Evolutionary conservation across 2,329 filamentous ascomycete genomes (phyloP), one percentile per base, ranked within the genome.

Genomic region (Fusarium nodosum): DNA sequence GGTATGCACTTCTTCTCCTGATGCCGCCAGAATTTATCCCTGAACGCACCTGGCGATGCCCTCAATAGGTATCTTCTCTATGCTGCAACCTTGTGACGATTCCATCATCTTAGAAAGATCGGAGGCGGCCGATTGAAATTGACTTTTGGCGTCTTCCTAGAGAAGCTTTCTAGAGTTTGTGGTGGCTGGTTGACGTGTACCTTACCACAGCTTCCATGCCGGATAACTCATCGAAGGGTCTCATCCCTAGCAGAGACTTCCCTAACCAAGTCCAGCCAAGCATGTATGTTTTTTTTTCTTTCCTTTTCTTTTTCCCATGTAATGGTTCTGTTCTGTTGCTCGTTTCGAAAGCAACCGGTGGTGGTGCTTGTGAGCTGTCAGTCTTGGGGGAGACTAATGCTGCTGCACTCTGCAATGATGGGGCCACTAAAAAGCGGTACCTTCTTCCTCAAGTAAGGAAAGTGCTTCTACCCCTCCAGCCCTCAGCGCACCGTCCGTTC

Each of bases 91-190:
- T 45, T 45, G 24, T 39, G 51, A 36, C 54, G 38, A 56, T 46
- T 46, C 13, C 28, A 46, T 46, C n/a, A 30, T 12, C n/a, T 41
- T 28, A 11, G 18, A 52, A 26, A 41, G 18, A 56, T 63, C 60
- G 60, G 45, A 26, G 66, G 41, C 46, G 47, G 51, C 65, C 53
- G 60, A 48, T 69, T 69, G 47, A 60, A 61, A 69, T 69, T 69
- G 66, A 56, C 61, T 69, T 69, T 69, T 52, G 58, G 48, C 33
- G 46, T 53, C 45, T 18, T 51, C 36, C 24, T 41, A 18, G 51
- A 57, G 56, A 63, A 56, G 51, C 18, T 39, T 67, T 67, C 50
- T 58, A 47, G 51, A 39, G 42, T 56, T 36, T 30, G 34, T 31
- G 38, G 64, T 69, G 52, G 60, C 52, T 69, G 56, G 60, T 50